Evolutionary conservation across 2,329 filamentous ascomycete genomes (phyloP).

Genomic region (Fusarium dlaminii): DNA sequence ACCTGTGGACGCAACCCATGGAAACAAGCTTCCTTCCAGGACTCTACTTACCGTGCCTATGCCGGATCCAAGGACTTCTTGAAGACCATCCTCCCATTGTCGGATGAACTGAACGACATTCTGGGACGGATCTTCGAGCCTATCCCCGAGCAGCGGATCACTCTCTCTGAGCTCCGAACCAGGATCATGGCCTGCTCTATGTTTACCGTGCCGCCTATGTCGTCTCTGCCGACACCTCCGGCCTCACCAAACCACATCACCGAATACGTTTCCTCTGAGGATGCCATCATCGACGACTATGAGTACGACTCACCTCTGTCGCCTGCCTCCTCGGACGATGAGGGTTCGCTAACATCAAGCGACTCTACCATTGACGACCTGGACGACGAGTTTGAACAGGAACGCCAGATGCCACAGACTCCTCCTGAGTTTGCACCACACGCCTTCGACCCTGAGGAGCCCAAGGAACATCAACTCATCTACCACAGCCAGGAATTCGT

Average conservation of each 20-base stretch:
- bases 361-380: slow-evolving; percentile 62
- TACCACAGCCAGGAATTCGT: slow-evolving; percentile 59
- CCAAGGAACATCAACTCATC: slow-evolving; percentile 49
- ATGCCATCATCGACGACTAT: slow-evolving; percentile 55
- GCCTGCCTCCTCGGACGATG: slow-evolving; percentile 64
- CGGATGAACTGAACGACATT: slow-evolving; percentile 88
- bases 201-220: slow-evolving; percentile 67
- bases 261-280: slow-evolving; percentile 60
- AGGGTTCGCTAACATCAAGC: slow-evolving; percentile 65
- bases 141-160: slow-evolving; percentile 84
- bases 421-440: slow-evolving; percentile 54
- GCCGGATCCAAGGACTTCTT: slow-evolving; percentile 86
- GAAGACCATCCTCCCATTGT: slow-evolving; percentile 90
- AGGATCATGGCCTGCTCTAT: slow-evolving; percentile 79
- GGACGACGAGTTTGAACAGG: slow-evolving; percentile 59
- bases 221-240: slow-evolving; percentile 51
- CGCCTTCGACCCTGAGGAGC: slow-evolving; percentile 59
- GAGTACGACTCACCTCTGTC: slow-evolving; percentile 60
- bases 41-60: slow-evolving; percentile 94
- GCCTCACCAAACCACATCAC: slow-evolving; percentile 54
- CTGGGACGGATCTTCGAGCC: slow-evolving; percentile 87
- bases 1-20: slow-evolving; percentile 98
- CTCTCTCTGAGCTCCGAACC: slow-evolving; percentile 79
- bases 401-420: slow-evolving; percentile 51
- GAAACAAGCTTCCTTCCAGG: slow-evolving; percentile 94